phyloP scores from a whole-genome alignment of 805 yeast species.

The Wickerhamomyces canadensis region DNA sequence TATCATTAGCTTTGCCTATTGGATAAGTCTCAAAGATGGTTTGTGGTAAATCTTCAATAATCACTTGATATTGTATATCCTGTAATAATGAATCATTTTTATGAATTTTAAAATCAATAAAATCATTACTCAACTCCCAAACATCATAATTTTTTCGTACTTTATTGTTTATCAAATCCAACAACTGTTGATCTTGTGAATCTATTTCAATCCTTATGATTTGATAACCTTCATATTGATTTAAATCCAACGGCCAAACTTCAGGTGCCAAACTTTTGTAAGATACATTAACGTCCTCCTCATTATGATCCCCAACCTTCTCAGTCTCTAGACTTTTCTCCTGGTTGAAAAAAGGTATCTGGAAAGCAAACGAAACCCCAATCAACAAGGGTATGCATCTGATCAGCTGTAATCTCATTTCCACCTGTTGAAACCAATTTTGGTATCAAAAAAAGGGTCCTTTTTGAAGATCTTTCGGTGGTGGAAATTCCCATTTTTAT shows the following conservation, averaged over 20 bases:
- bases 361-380: not conserved
- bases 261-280: constrained; percentile 1
- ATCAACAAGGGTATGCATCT: too few species aligned
- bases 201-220: constrained; percentile 14
- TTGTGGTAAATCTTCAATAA: constrained; percentile 54
- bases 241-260: constrained; percentile 17
- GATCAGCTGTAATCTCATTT: too few species aligned
- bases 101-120: constrained; percentile 38
- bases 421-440: too few species aligned
- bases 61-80: constrained; percentile 29
- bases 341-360: not conserved
- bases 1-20: not conserved
- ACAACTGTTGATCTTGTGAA: too few species aligned
- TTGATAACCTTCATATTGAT: constrained; percentile 16
- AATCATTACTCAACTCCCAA: constrained; percentile 47
- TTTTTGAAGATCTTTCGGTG: too few species aligned
- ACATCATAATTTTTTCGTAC: constrained; percentile 22
- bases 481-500: too few species aligned
- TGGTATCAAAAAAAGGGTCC: too few species aligned
- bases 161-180: too few species aligned
- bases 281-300: not conserved
- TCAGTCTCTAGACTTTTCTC: too few species aligned
- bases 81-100: constrained; percentile 5
- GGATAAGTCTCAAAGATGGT: constrained; percentile 54
- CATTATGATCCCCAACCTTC: too few species aligned